Conservation (phyloP, 176 grass and related monocot species). For the Aegilops umbellulata region DNA sequence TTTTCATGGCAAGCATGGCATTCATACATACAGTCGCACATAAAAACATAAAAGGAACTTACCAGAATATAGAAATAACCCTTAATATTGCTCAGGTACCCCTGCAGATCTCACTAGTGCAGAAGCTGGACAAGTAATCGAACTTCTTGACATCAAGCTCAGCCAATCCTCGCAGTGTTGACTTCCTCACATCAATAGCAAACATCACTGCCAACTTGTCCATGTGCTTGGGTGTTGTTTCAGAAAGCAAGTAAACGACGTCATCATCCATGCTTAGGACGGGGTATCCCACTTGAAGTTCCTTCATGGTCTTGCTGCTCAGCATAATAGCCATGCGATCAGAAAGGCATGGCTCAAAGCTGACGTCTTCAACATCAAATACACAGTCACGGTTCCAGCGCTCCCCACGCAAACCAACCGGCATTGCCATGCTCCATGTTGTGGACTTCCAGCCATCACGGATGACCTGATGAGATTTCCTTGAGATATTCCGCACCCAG, state of each 20-base stretch:
- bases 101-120: constrained; percentile 6
- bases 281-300: neutral
- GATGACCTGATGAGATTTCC: neutral
- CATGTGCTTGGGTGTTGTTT: neutral
- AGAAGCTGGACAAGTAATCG: neutral
- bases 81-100: constrained; percentile 8
- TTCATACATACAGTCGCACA: constrained; percentile 16
- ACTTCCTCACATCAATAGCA: constrained; percentile 15
- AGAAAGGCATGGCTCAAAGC: neutral
- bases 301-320: neutral
- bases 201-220: neutral
- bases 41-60: constrained; percentile 1
- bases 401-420: neutral
- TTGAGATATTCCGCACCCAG: neutral
- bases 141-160: neutral
- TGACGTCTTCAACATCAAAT: constrained; percentile 2
- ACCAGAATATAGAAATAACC: neutral
- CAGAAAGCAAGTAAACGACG: constrained; percentile 4
- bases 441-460: constrained; percentile 12
- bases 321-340: neutral
- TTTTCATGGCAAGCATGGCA: constrained; percentile 14
- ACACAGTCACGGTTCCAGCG: constrained; percentile 3
- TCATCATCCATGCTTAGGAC: constrained; percentile 25
- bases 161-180: constrained; percentile 5
- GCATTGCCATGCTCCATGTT: constrained; percentile 2